A percentile compares a stretch with the other conserved stretches of the same genome.
Conservation (phyloP, 2,329 filamentous ascomycete species). For the Nemania sp. region DNA sequence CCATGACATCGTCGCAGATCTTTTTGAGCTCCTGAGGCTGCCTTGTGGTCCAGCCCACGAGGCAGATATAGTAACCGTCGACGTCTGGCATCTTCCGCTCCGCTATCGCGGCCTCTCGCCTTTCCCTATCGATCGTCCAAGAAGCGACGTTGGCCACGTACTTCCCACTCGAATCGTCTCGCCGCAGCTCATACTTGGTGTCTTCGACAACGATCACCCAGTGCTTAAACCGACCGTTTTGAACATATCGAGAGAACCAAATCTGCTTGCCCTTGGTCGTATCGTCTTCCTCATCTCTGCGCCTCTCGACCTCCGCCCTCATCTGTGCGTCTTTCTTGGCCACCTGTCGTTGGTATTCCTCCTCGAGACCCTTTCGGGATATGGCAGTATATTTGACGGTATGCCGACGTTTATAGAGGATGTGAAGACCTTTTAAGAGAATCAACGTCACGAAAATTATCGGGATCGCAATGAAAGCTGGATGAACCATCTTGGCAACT, state of each 20-base stretch:
- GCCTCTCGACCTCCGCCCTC: neutral
- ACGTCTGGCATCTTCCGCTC: neutral
- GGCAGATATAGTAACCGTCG: neutral
- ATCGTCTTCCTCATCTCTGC: neutral
- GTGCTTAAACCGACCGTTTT: neutral
- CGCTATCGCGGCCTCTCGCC: neutral
- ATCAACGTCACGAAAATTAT: neutral
- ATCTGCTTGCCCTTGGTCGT: neutral
- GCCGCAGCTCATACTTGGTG: neutral
- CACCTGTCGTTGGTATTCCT: neutral
- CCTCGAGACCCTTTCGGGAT: neutral
- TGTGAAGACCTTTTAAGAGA: neutral
- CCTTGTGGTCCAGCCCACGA: neutral
- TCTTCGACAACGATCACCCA: neutral
- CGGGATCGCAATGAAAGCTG: neutral
- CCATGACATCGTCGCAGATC: neutral
- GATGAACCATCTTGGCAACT: neutral
- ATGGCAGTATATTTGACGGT: neutral
- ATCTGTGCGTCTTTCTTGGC: neutral
- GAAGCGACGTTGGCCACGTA: neutral
- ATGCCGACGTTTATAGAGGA: neutral
- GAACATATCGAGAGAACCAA: neutral
- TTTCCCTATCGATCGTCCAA: constrained; percentile 1
- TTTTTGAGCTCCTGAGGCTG: neutral
- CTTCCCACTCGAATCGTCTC: neutral